These are phyloP conservation scores for Phytopythium oedochilum DNA, from an alignment of 352 stramenopile species.

Conservation along the genomic window DNA sequence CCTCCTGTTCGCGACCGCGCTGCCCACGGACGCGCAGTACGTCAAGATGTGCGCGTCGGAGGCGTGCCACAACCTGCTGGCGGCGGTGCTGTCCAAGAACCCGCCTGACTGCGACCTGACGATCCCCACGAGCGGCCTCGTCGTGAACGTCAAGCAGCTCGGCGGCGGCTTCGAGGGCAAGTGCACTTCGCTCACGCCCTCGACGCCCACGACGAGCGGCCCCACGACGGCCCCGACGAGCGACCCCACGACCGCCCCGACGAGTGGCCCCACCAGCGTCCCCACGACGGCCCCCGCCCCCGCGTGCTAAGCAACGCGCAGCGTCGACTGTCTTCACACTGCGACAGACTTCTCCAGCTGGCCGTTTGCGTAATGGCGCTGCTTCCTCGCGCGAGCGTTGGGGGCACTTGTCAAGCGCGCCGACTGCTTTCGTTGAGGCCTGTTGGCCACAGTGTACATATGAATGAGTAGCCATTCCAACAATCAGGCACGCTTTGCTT, in stretches of 20 bases:
- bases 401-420: too few species aligned
- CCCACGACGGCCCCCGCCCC: slow-evolving; percentile 5
- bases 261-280: slow-evolving; percentile 3
- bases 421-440: too few species aligned
- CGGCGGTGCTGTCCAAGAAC: slow-evolving; percentile 22
- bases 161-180: slow-evolving; percentile 22
- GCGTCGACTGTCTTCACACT: neutral
- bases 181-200: slow-evolving; percentile 12
- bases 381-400: too few species aligned
- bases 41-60: slow-evolving; percentile 34
- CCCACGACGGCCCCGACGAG: slow-evolving; percentile 2
- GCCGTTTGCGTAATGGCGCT: too few species aligned
- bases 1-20: slow-evolving; percentile 27
- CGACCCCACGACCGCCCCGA: slow-evolving; percentile 2
- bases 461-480: too few species aligned
- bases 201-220: slow-evolving; percentile 1
- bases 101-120: slow-evolving; percentile 32
- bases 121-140: slow-evolving; percentile 31
- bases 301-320: neutral
- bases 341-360: neutral
- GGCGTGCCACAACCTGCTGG: slow-evolving; percentile 29
- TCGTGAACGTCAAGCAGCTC: slow-evolving; percentile 35
- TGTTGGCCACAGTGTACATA: too few species aligned
- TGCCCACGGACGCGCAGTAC: slow-evolving; percentile 27
- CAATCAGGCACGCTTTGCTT: too few species aligned